These are phyloP conservation scores for Aspergillus sp. DNA, from an alignment of 2,329 filamentous ascomycete genomes.

Conservation along the genomic window DNA sequence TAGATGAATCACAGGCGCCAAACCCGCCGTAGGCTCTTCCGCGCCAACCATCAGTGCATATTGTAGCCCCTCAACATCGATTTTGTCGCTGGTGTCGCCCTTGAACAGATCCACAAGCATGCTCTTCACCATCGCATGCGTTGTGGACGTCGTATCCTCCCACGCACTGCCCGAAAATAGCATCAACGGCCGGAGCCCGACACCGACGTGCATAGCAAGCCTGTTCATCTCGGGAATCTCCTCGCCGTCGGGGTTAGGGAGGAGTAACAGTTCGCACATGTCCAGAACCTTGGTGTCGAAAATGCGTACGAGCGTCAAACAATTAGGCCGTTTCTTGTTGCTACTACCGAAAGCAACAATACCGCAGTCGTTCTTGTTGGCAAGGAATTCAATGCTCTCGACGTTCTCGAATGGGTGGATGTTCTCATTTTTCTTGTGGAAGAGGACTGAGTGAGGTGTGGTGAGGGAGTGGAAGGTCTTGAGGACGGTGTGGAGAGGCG, in stretches of 20 bases:
- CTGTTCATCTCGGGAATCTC: slow-evolving; percentile 44
- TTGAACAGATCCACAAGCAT: slow-evolving; percentile 90
- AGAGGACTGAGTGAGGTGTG: slow-evolving; percentile 80
- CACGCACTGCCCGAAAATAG: slow-evolving; percentile 88
- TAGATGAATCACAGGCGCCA: slow-evolving; percentile 56
- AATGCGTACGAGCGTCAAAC: slow-evolving; percentile 76
- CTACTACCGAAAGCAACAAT: slow-evolving; percentile 80
- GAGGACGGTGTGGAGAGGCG: slow-evolving; percentile 78
- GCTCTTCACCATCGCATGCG: slow-evolving; percentile 83
- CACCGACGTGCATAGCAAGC: slow-evolving; percentile 63
- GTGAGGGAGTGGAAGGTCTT: slow-evolving; percentile 83
- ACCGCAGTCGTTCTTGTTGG: slow-evolving; percentile 90
- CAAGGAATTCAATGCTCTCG: slow-evolving; percentile 88
- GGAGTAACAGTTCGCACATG: slow-evolving; percentile 87
- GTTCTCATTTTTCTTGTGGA: slow-evolving; percentile 89
- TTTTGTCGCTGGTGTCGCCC: slow-evolving; percentile 73
- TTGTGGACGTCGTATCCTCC: slow-evolving; percentile 74
- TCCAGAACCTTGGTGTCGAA: slow-evolving; percentile 88
- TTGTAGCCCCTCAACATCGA: slow-evolving; percentile 93
- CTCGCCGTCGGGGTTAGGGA: slow-evolving; percentile 61
- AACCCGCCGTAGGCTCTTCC: slow-evolving; percentile 56
- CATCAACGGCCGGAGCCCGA: slow-evolving; percentile 85
- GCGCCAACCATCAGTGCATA: slow-evolving; percentile 83
- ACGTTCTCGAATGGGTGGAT: slow-evolving; percentile 93
- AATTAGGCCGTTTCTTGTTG: slow-evolving; percentile 94